Conservation (phyloP, 352 stramenopile species). For the Globisporangium nunn region DNA sequence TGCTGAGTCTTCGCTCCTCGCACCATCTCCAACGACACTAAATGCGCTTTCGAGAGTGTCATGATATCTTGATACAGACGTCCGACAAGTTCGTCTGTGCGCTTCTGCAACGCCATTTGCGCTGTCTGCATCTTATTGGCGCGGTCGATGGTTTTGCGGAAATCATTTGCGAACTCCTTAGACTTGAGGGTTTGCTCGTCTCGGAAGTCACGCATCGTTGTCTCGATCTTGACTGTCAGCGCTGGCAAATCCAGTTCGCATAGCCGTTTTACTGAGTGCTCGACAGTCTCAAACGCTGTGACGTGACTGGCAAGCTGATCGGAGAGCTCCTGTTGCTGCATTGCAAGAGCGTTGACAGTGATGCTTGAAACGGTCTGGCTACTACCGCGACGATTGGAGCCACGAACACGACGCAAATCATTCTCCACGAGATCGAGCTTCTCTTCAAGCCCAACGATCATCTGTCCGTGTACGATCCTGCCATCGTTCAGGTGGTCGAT, state of each 20-base stretch:
- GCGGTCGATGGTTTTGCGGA: slow-evolving; percentile 24
- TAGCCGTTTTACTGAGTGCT: slow-evolving; percentile 24
- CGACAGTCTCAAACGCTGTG: slow-evolving; percentile 20
- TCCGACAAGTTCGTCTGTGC: slow-evolving; percentile 25
- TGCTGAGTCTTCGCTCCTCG: slow-evolving; percentile 11
- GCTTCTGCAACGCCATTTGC: slow-evolving; percentile 16
- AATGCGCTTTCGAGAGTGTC: slow-evolving; percentile 34
- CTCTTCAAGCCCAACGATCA: slow-evolving; percentile 45
- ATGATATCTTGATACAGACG: slow-evolving; percentile 47
- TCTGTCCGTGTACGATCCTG: slow-evolving; percentile 31
- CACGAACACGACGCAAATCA: slow-evolving; percentile 44
- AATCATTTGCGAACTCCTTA: slow-evolving; percentile 28
- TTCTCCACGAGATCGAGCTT: slow-evolving; percentile 47
- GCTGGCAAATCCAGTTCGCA: slow-evolving; percentile 32
- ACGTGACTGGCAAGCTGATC: slow-evolving; percentile 21
- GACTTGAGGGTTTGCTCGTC: slow-evolving; percentile 35
- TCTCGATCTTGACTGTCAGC: slow-evolving; percentile 30
- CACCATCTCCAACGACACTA: slow-evolving; percentile 34
- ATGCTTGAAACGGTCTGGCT: slow-evolving; percentile 17
- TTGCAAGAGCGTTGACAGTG: slow-evolving; percentile 17
- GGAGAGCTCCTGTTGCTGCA: slow-evolving; percentile 27
- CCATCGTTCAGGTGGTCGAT: slow-evolving; percentile 33
- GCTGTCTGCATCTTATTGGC: slow-evolving; percentile 19
- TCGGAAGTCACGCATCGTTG: slow-evolving; percentile 32
- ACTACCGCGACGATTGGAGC: slow-evolving; percentile 28